A percentile compares a stretch with the other conserved stretches of the same genome.
Evolutionary conservation across 1,284 basidiomycete genomes (phyloP).

Genomic region (Trichosporon coremiiforme): DNA sequence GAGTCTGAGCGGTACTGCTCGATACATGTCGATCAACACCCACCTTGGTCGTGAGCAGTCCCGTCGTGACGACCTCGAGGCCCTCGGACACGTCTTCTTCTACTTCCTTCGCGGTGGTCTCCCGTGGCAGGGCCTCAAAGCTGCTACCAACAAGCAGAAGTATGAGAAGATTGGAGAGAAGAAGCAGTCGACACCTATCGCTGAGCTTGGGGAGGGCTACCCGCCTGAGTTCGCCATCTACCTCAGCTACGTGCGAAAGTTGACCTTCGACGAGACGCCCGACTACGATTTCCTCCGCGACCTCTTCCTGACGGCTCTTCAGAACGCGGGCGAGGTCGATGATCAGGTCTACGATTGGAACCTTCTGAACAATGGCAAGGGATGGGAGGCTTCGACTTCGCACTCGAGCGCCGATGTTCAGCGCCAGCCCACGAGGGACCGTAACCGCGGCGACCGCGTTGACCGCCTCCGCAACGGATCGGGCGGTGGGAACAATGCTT

Average conservation of each 20-base stretch:
- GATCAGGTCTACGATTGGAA: constrained; percentile 92
- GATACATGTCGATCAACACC: constrained; percentile 98
- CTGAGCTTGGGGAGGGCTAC: constrained; percentile 88
- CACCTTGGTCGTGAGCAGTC: constrained; percentile 95
- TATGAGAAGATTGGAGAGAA: constrained; percentile 99
- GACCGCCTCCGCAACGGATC: constrained; percentile 55
- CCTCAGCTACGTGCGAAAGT: constrained; percentile 93
- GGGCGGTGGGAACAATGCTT: constrained; percentile 40
- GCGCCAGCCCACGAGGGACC: constrained; percentile 46
- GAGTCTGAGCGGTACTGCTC: constrained; percentile 82
- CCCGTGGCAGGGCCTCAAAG: constrained; percentile 96
- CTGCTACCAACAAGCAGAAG: constrained; percentile 96
- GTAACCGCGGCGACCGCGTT: constrained; percentile 54
- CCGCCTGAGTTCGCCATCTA: constrained; percentile 97
- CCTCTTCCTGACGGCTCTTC: constrained; percentile 85
- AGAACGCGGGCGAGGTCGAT: constrained; percentile 82
- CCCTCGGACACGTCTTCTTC: constrained; percentile 96
- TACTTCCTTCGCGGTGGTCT: constrained; percentile 91
- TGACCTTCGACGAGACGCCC: constrained; percentile 93
- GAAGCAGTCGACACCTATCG: constrained; percentile 95
- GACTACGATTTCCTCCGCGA: constrained; percentile 95
- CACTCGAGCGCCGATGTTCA: constrained; percentile 37
- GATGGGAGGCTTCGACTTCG: constrained; percentile 78
- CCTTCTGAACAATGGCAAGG: constrained; percentile 83
- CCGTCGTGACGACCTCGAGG: constrained; percentile 89